These are phyloP conservation scores for Mentha longifolia DNA, from an alignment of 257 asterid genomes.

Conservation along the genomic window DNA sequence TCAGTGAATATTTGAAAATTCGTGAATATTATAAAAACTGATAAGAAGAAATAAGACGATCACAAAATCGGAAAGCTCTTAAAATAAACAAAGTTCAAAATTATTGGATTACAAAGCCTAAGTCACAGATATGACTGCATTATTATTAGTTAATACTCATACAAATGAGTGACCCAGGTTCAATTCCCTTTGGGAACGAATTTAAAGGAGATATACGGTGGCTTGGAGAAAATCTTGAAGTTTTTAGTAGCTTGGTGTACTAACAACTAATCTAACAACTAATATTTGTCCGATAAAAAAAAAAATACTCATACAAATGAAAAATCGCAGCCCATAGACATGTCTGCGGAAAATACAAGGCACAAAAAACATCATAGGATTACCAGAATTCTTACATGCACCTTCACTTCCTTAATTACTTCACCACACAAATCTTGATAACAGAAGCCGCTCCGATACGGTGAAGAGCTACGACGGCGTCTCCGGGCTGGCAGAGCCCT, in stretches of 20 bases:
- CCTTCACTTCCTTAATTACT: not conserved
- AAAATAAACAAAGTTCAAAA: not conserved
- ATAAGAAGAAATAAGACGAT: not conserved
- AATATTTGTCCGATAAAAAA: too few relatives aligned
- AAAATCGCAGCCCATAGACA: not conserved
- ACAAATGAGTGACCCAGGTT: too few relatives aligned
- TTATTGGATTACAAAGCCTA: not conserved
- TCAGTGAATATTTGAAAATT: too few relatives aligned
- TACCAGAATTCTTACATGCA: not conserved
- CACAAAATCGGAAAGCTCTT: not conserved
- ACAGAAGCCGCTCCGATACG: slow-evolving; percentile 78
- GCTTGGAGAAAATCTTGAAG: too few relatives aligned
- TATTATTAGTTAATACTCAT: not conserved
- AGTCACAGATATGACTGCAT: not conserved
- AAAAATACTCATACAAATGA: too few relatives aligned
- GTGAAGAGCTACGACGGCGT: slow-evolving; percentile 79
- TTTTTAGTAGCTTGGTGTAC: too few relatives aligned
- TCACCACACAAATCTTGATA: slow-evolving; percentile 69
- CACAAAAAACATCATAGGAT: too few relatives aligned
- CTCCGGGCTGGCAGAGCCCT: slow-evolving; percentile 74
- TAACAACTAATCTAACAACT: too few relatives aligned
- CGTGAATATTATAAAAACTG: too few relatives aligned
- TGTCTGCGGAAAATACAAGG: not conserved
- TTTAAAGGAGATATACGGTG: too few relatives aligned
- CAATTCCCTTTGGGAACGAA: too few relatives aligned